Evolutionary conservation across 345 rosid genomes (phyloP).

Genomic region (Salix udensis): DNA sequence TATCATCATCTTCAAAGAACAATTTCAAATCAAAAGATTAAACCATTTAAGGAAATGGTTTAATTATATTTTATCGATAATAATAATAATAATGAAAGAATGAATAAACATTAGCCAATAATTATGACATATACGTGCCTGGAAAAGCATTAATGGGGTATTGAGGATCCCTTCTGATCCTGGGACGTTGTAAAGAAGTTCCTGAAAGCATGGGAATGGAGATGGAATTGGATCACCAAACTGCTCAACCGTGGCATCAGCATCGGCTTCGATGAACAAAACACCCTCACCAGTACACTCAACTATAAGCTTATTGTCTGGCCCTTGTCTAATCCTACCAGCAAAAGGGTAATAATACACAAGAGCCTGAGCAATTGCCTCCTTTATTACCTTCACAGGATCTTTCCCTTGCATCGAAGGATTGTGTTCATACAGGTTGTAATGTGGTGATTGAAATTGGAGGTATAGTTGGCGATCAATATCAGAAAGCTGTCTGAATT

Average conservation of each 20-base stretch:
- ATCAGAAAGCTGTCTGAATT: conserved; percentile 18
- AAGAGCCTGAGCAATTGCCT: conserved; percentile 12
- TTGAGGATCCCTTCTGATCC: background rate
- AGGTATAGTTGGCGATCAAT: conserved; percentile 19
- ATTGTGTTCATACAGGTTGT: background rate
- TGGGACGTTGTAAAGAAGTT: conserved; percentile 17
- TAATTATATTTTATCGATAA: too few species aligned
- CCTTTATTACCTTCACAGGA: background rate
- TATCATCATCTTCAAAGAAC: too few species aligned
- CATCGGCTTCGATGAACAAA: conserved; percentile 18
- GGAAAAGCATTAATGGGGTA: conserved; percentile 11
- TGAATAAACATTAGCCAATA: background rate
- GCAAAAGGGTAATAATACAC: conserved; percentile 22
- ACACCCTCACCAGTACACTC: conserved; percentile 25
- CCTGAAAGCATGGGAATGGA: conserved; percentile 23
- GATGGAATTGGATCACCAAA: conserved; percentile 19
- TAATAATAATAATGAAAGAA: background rate
- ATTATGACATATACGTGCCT: background rate
- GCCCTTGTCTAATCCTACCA: conserved; percentile 18
- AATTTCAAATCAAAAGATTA: too few species aligned
- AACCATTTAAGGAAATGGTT: too few species aligned
- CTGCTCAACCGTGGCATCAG: conserved; percentile 7
- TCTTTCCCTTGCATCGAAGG: conserved; percentile 14
- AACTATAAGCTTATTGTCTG: conserved; percentile 13
- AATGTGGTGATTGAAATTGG: conserved; percentile 11